Conservation (phyloP, 2,329 filamentous ascomycete genomes). For the Aspergillus thermomutatus region DNA sequence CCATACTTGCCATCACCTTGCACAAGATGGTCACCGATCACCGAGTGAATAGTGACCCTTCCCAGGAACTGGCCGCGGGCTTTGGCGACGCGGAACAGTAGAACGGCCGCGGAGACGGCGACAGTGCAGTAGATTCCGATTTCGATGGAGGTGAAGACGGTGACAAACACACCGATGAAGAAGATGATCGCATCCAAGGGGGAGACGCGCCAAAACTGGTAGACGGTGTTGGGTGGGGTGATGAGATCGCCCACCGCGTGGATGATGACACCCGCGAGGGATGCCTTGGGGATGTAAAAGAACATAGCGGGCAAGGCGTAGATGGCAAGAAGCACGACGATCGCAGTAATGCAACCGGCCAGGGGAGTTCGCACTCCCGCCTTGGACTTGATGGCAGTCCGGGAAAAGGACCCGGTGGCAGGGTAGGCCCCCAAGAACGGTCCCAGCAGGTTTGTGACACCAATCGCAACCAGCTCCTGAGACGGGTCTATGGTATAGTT, state of each 20-base stretch:
- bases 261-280: conserved; percentile 85
- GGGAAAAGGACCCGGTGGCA: conserved; percentile 90
- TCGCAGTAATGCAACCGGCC: conserved; percentile 81
- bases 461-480: conserved; percentile 93
- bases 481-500: conserved; percentile 96
- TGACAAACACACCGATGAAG: conserved; percentile 87
- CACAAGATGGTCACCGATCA: conserved; percentile 70
- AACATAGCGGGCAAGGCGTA: conserved; percentile 86
- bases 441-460: conserved; percentile 82
- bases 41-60: conserved; percentile 76
- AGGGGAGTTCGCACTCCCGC: conserved; percentile 90
- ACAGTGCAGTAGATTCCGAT: conserved; percentile 90
- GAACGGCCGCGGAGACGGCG: conserved; percentile 68
- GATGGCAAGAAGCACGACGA: conserved; percentile 82
- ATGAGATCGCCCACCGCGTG: conserved; percentile 93
- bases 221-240: conserved; percentile 84
- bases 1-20: conserved; percentile 63
- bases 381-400: conserved; percentile 96
- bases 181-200: conserved; percentile 90
- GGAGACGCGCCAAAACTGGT: conserved; percentile 92
- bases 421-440: conserved; percentile 91
- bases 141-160: conserved; percentile 84
- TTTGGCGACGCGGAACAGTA: conserved; percentile 80
- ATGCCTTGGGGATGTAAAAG: conserved; percentile 84
- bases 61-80: conserved; percentile 82